Conservation (phyloP, 805 yeast genomes). For the Yamadazyma olivae region DNA sequence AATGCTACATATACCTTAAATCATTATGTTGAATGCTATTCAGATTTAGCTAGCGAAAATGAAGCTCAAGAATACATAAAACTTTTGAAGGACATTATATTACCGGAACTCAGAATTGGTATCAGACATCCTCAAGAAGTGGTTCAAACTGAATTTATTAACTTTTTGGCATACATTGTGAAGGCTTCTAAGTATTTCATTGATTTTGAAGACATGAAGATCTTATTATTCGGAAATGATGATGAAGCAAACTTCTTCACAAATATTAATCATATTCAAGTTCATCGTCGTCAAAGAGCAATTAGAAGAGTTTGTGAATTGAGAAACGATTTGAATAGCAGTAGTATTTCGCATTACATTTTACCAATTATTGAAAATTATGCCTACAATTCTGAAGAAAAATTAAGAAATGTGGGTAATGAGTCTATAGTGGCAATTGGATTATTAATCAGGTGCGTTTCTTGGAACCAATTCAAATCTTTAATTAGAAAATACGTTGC, state of each 20-base stretch:
- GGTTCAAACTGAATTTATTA: constrained; percentile 69
- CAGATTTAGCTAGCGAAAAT: constrained; percentile 21
- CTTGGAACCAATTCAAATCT: constrained; percentile 81
- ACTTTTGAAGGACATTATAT: constrained; percentile 49
- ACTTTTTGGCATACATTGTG: constrained; percentile 63
- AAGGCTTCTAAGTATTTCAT: constrained; percentile 36
- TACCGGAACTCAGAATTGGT: constrained; percentile 69
- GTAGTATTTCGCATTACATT: constrained; percentile 71
- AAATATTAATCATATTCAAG: constrained; percentile 79
- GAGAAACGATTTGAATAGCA: constrained; percentile 45
- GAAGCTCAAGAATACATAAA: constrained; percentile 27
- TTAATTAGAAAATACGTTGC: constrained; percentile 65
- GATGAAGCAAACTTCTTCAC: constrained; percentile 80
- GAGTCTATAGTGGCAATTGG: constrained; percentile 68
- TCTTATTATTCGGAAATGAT: constrained; percentile 55
- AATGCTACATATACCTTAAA: constrained; percentile 66
- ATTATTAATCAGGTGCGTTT: constrained; percentile 50
- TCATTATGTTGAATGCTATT: constrained; percentile 60
- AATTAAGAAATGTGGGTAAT: constrained; percentile 56
- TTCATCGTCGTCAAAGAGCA: constrained; percentile 84
- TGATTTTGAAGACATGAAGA: constrained; percentile 65
- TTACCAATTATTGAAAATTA: constrained; percentile 84
- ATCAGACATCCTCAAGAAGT: constrained; percentile 56
- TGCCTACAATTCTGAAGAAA: constrained; percentile 57
- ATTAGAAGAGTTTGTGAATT: constrained; percentile 58